phyloP scores from a whole-genome alignment of 2,329 filamentous ascomycete species.

The Beauveria sp. region DNA sequence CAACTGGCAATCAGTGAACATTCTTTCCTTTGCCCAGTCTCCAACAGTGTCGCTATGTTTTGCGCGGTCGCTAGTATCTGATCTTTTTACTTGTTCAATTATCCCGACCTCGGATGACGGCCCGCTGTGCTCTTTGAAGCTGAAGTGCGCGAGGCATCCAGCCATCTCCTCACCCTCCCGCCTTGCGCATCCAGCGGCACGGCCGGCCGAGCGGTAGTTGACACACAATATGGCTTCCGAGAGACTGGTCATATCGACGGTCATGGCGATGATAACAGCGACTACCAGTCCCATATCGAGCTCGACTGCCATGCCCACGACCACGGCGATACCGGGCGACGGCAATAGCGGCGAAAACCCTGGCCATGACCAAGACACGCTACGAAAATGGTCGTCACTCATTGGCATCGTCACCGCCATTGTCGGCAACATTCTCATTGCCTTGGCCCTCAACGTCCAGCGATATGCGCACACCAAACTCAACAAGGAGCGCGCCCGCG shows the following conservation, averaged over 20 bases:
- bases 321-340: slow-evolving; percentile 9
- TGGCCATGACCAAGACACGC: slow-evolving; percentile 35
- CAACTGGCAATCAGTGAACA: neutral
- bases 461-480: slow-evolving; percentile 88
- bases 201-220: neutral
- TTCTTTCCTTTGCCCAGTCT: neutral
- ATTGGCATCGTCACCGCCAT: slow-evolving; percentile 95
- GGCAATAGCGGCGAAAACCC: slow-evolving; percentile 14
- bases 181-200: neutral
- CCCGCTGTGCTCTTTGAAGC: neutral
- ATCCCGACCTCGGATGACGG: neutral
- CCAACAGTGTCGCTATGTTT: neutral
- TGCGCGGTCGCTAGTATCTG: neutral
- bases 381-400: slow-evolving; percentile 77
- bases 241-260: neutral
- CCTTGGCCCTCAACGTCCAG: slow-evolving; percentile 91
- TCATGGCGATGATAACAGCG: neutral
- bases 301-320: neutral
- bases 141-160: neutral
- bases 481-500: slow-evolving; percentile 58
- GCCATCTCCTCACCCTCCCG: neutral
- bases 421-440: slow-evolving; percentile 86
- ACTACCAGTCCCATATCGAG: neutral
- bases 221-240: neutral
- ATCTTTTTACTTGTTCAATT: neutral